Evolutionary conservation across 1,284 basidiomycete genomes (phyloP).

Genomic region (Cutaneotrichosporon cavernicola): DNA sequence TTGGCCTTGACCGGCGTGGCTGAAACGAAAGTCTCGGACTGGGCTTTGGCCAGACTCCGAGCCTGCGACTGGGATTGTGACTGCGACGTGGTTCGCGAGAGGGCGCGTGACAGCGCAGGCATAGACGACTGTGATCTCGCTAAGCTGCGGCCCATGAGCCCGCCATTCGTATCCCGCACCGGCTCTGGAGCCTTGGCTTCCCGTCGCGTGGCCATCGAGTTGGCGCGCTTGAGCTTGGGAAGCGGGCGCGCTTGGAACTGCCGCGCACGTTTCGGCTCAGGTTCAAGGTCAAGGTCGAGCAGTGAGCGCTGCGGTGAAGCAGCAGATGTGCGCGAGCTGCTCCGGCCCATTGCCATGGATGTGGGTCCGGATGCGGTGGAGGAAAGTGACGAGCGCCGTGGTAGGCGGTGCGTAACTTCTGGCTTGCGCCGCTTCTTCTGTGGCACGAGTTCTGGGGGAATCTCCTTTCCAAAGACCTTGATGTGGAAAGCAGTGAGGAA

Average conservation of each 20-base stretch:
- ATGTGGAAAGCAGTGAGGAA: constrained; percentile 37
- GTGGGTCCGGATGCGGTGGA: neutral
- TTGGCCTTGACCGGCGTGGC: constrained; percentile 44
- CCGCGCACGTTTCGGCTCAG: neutral
- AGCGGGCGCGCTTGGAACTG: neutral
- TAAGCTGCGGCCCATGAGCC: constrained; percentile 4
- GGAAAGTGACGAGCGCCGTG: neutral
- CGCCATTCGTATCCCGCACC: neutral
- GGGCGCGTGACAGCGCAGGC: neutral
- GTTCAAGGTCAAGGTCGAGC: neutral
- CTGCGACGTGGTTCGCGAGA: constrained; percentile 13
- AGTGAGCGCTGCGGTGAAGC: neutral
- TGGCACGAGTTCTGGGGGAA: constrained; percentile 33
- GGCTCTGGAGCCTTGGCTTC: neutral
- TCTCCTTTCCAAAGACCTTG: constrained; percentile 43
- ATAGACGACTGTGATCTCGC: neutral
- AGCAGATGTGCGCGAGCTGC: neutral
- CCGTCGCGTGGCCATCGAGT: constrained; percentile 3
- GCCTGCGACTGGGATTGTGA: constrained; percentile 9
- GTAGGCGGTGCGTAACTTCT: constrained; percentile 32
- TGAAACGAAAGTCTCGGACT: constrained; percentile 37
- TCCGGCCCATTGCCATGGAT: neutral
- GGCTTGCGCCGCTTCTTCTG: constrained; percentile 43
- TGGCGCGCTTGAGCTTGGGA: neutral
- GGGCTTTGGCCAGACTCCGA: neutral